phyloP scores from a whole-genome alignment of 257 asterid species.

The Jaltomata sinuosa region DNA sequence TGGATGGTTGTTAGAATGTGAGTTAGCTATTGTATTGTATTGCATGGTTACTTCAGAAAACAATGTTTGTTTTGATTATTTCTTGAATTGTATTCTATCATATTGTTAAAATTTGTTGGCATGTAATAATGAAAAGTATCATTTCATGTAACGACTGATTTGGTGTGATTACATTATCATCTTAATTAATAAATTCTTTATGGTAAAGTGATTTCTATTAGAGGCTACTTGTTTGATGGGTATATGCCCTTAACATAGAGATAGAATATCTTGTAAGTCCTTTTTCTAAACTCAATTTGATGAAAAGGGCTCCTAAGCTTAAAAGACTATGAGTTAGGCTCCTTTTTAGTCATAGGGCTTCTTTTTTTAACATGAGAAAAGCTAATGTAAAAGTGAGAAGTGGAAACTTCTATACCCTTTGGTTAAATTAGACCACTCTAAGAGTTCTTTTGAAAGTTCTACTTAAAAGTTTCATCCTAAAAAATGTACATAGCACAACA shows the following conservation, averaged over 20 bases:
- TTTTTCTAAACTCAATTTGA: neutral
- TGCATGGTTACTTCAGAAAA: too few relatives aligned
- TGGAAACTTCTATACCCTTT: constrained; percentile 2
- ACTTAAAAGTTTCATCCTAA: neutral
- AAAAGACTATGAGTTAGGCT: neutral
- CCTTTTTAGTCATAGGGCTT: neutral
- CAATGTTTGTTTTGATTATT: too few relatives aligned
- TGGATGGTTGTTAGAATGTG: too few relatives aligned
- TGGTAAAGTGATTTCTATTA: neutral
- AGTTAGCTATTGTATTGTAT: neutral
- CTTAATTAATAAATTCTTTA: neutral
- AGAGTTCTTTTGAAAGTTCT: neutral
- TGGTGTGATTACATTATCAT: neutral
- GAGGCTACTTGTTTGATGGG: neutral
- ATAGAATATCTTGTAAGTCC: neutral
- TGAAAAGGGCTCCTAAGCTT: neutral
- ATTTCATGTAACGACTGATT: neutral
- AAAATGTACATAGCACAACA: neutral
- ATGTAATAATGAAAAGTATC: neutral
- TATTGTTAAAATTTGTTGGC: neutral
- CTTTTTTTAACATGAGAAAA: neutral
- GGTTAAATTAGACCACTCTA: neutral
- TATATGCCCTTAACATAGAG: neutral
- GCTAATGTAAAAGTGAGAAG: neutral
- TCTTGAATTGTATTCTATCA: neutral